A percentile compares a stretch with the other conserved stretches of the same genome.
Evolutionary conservation across 352 stramenopile genomes (phyloP).

Genomic region (Pythium aristosporum): DNA sequence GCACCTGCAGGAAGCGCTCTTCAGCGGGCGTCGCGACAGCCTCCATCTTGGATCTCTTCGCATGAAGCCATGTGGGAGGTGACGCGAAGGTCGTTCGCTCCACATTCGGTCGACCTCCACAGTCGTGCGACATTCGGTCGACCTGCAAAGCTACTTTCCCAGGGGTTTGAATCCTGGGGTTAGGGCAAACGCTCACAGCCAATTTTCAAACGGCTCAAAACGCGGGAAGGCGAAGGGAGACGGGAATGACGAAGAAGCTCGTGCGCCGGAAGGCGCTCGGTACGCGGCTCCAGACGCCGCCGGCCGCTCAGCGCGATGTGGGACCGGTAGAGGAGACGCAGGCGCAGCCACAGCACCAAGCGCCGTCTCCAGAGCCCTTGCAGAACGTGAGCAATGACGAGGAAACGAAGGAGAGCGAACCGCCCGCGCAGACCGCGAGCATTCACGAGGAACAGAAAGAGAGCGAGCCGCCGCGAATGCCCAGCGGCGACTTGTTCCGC

Average conservation of each 20-base stretch:
- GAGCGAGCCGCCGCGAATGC: background rate
- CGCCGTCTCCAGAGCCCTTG: background rate
- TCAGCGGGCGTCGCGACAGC: slow-evolving; percentile 25
- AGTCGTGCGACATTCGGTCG: background rate
- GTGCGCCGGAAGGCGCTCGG: slow-evolving; percentile 3
- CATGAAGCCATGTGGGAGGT: slow-evolving; percentile 12
- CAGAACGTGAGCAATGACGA: slow-evolving; percentile 13
- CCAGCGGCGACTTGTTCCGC: slow-evolving; percentile 25
- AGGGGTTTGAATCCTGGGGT: background rate
- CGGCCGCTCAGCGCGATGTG: background rate
- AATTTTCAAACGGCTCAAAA: background rate
- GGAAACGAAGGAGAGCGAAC: slow-evolving; percentile 15
- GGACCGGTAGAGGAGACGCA: background rate
- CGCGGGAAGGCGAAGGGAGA: slow-evolving; percentile 5
- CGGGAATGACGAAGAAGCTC: background rate
- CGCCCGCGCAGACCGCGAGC: background rate
- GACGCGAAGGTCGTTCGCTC: slow-evolving; percentile 9
- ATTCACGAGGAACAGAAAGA: slow-evolving; percentile 17
- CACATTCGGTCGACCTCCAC: slow-evolving; percentile 10
- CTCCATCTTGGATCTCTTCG: slow-evolving; percentile 1
- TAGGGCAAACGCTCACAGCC: slow-evolving; percentile 1
- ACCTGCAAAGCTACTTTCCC: background rate
- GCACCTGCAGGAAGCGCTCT: slow-evolving; percentile 51
- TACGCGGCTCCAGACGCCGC: background rate
- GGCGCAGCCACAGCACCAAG: background rate